Evolutionary conservation across 352 stramenopile species (phyloP), one percentile per base, ranked within the genome.

Genomic region (Phytophthora brassicae): DNA sequence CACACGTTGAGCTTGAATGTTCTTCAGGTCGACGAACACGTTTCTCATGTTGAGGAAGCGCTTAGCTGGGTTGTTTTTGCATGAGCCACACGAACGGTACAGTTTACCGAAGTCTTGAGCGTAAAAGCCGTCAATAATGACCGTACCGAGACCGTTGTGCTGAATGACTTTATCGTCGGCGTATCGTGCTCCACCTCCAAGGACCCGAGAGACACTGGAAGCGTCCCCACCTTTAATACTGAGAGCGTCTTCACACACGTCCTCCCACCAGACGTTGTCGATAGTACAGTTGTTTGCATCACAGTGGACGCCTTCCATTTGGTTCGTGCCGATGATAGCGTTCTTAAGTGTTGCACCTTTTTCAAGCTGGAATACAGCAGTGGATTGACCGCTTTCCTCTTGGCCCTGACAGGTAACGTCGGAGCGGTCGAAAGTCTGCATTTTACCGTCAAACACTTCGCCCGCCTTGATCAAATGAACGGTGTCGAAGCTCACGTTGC

Each of bases 131-230:
- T 72, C 58, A 39, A 68, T 60, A 24, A 68, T 56, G 9, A 72
- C 64, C 22, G 59, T 72, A 8, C 64, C 64, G 7, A 56, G 38
- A 19, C 57, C 57, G 23, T 83, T 81, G 63, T 78, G 72, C 62
- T 86, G 74, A 28, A 82, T 64, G 55, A 82, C 36, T 55, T 86
- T 86, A 68, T 85, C 76, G n/a, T 81, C 70, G 3, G 73, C 76
- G 28, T 75, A 68, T 6, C 71, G 71, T 4, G 75, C 75, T 22
- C 76, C 76, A 17, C 76, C 73, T 24, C 74, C 77, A 11, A 76
- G 36, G 4, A 86, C 53, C 0, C 41, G 58, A 3, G 71, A 60
- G 1, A 83, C 65, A 28, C 65, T 78, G 17, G 52, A 70, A 1
- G 70, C 44, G 16, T 39, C 33, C 12, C 77, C 77, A 16, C 69